Base-by-base conservation (phyloP, 164 flowering plant species). In the Aristolochia californica region DNA sequence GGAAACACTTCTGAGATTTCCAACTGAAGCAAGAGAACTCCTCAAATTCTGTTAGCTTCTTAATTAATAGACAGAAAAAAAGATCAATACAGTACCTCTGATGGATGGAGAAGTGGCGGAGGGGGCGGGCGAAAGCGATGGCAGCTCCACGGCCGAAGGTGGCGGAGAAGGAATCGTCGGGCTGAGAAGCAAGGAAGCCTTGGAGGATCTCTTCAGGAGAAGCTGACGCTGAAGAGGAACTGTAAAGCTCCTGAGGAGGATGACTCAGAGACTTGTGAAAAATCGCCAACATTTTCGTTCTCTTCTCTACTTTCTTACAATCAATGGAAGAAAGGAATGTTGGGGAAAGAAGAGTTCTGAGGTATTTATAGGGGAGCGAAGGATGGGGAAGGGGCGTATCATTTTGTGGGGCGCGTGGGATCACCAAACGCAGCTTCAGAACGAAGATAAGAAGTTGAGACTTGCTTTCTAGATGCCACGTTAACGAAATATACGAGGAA, bases 231-330 rank as follows among this genome's bases (percentile, higher is more conserved):
- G 95, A 80, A 1, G 78, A 77, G 11, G 96, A 94, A 70, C 94
- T 82, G 54, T 80, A 64, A 0, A 93, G 88, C 83, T 93, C 98
- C 56, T 89, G 77, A 0, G 98, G 98, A 16, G 97, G 91, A 55
- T 93, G 62, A 24, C 87, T 94, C 67, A 82, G 72, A 26, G 79
- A 76, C 55, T 89, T 78, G 44, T 84, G 83, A 65, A 93, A 93
- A 26, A 93, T 85, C 0, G 88, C 95, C 83, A 93, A 81, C 97
- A 93, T 93, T 15, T 50, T 47, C 16, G 14, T 5, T 21, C 28
- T 48, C 52, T 48, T 18, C n/a, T 20, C n/a, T 15, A 48, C 22
- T 48, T 10, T 20, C n/a, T 11, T 15, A 18, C 22, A 20, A 48
- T 15, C 9, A 18, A 18, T 20, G n/a, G 52, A 48, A 14, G 9